Conservation (phyloP, 257 asterid genomes). For the Solanum gandarillasii region DNA sequence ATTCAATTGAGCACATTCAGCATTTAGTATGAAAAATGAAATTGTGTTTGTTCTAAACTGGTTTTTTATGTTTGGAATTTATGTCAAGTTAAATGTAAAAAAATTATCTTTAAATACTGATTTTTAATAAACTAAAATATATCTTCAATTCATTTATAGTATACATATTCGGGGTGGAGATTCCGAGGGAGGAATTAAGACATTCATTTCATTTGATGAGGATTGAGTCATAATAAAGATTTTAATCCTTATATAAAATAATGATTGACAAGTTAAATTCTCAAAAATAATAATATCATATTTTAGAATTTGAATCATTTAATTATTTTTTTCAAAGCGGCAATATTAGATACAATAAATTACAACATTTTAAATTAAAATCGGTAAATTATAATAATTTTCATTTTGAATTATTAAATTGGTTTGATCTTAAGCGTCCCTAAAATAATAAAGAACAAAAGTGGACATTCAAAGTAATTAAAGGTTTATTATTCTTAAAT, state of each 20-base stretch:
- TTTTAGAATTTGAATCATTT: too few species aligned
- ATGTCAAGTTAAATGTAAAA: too few species aligned
- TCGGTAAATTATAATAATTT: background rate
- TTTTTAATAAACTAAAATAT: too few species aligned
- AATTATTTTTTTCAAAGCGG: too few species aligned
- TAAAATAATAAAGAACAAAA: background rate
- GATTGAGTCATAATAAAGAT: background rate
- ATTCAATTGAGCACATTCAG: background rate
- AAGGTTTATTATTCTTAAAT: background rate
- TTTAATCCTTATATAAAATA: too few species aligned
- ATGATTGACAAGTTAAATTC: background rate
- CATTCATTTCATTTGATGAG: background rate
- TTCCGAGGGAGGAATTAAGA: too few species aligned
- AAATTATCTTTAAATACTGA: too few species aligned
- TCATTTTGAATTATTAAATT: background rate
- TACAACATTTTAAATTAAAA: too few species aligned
- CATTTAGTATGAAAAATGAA: background rate
- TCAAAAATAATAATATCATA: too few species aligned
- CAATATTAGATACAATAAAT: background rate
- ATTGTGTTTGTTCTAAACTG: background rate
- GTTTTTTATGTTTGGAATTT: background rate
- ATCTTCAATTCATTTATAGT: too few species aligned
- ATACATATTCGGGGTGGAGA: too few species aligned
- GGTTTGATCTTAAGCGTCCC: background rate
- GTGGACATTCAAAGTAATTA: background rate